Base-by-base conservation (phyloP, 1,284 basidiomycete species). In the Thelephora terrestris region DNA sequence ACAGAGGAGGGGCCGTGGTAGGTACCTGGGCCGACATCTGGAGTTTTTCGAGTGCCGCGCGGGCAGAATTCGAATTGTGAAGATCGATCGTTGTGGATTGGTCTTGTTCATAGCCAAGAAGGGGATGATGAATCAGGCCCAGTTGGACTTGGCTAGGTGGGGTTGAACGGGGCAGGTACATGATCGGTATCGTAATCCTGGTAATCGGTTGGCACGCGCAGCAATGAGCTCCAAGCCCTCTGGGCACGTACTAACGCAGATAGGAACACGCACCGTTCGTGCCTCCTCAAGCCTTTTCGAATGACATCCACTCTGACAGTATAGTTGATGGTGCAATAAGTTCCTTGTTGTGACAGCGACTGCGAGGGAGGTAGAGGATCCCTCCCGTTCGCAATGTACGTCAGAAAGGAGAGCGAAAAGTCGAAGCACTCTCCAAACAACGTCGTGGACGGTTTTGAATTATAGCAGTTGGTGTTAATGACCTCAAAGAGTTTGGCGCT, bases 401-500 rank as follows among this genome's bases (percentile, higher is more conserved):
- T 54, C 2, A 72, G 71, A 52, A 74, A 64, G 2, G 67, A 58
- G 7, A 74, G 61, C 21, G 64, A 61, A 57, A 76, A 74, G 3
- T 59, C 52, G 50, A 63, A 62, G 16, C 61, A 57, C 12, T 63
- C 58, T 27, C 59, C 61, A 47, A 61, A 64, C 2, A 57, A 51
- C 12, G 6, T 32, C 12, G 29, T 12, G 29, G 29, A 32, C 14
- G 29, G 29, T 10, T 7, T 32, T 32, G 29, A 32, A 14, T 12
- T 3, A 14, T 14, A 6, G 12, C 5, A 32, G 12, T 14, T 3
- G 12, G 56, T 47, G 17, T 52, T 32, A 10, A 55, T 45, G 6
- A 61, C 53, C 18, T 62, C 52, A 51, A 67, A 64, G 7, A 71
- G 55, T 3, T 61, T 58, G 3, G 62, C 48, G n/a, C 59, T 62